phyloP scores from a whole-genome alignment of 192 early-diverging fungal species.

The Mortierella alpina region DNA sequence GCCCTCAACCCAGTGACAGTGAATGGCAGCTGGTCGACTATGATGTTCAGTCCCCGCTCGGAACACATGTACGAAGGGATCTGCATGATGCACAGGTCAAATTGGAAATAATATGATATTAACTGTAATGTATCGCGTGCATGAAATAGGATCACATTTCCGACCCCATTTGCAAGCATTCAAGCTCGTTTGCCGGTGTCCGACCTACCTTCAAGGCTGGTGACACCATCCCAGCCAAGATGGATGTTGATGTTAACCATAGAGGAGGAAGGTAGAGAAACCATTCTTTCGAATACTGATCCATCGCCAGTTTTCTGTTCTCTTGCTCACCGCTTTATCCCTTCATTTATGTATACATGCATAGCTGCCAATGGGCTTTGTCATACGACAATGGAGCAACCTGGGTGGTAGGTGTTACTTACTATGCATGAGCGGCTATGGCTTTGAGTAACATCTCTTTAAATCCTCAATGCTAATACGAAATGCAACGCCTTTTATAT shows the following conservation, averaged over 20 bases:
- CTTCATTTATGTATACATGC: neutral
- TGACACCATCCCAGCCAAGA: slow-evolving; percentile 29
- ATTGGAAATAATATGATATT: neutral
- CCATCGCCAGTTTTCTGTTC: neutral
- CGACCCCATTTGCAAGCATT: slow-evolving; percentile 47
- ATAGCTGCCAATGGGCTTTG: slow-evolving; percentile 51
- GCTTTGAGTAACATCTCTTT: neutral
- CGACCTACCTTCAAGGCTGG: slow-evolving; percentile 50
- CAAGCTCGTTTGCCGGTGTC: slow-evolving; percentile 43
- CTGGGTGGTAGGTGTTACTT: slow-evolving; percentile 49
- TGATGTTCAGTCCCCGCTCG: slow-evolving; percentile 44
- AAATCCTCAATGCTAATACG: neutral
- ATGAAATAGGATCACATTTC: slow-evolving; percentile 18
- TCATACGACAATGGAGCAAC: slow-evolving; percentile 46
- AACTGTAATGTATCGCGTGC: neutral
- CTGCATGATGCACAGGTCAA: neutral
- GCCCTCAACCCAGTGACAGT: slow-evolving; percentile 32
- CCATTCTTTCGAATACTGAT: neutral
- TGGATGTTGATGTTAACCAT: slow-evolving; percentile 52
- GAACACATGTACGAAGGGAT: slow-evolving; percentile 23
- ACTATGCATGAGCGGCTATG: neutral
- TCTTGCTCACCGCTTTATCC: neutral
- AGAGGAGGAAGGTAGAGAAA: slow-evolving; percentile 33
- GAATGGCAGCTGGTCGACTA: slow-evolving; percentile 43
- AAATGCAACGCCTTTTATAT: neutral